These are phyloP conservation scores for Xerocomus spinulosus DNA, from an alignment of 768 basidiomycete genomes.

Conservation along the genomic window DNA sequence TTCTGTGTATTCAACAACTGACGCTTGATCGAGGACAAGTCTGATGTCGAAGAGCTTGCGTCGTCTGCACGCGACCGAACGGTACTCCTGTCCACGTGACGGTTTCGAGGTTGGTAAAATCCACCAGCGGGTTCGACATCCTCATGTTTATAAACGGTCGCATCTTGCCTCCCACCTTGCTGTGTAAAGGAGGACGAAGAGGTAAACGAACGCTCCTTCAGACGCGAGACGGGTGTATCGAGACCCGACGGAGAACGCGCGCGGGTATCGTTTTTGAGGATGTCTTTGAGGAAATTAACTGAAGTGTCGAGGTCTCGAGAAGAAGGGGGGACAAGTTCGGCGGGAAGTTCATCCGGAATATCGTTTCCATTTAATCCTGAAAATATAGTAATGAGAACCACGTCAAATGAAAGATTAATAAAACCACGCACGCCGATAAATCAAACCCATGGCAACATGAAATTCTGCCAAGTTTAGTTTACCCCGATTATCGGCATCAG, in stretches of 20 bases:
- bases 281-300: constrained; percentile 82
- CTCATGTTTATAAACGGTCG: constrained; percentile 86
- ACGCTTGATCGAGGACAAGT: constrained; percentile 84
- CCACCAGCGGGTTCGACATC: constrained; percentile 54
- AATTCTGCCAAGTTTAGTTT: constrained; percentile 95
- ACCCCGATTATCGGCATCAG: constrained; percentile 90
- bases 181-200: constrained; percentile 45
- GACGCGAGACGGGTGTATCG: constrained; percentile 53
- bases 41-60: constrained; percentile 51
- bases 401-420: background rate
- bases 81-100: constrained; percentile 82
- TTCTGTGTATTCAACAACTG: constrained; percentile 74
- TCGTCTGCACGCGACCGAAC: constrained; percentile 73
- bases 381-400: background rate
- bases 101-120: constrained; percentile 73
- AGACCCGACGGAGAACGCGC: constrained; percentile 54
- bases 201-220: constrained; percentile 71
- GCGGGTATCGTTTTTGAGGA: constrained; percentile 83
- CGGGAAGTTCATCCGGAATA: constrained; percentile 81
- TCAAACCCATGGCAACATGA: constrained; percentile 97
- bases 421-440: constrained; percentile 87
- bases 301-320: constrained; percentile 83
- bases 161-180: constrained; percentile 66
- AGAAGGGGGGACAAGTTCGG: constrained; percentile 89
- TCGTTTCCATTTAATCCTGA: constrained; percentile 88